These are phyloP conservation scores for Yamadazyma epiphylla DNA, from an alignment of 1,139 yeast species.

Conservation along the genomic window DNA sequence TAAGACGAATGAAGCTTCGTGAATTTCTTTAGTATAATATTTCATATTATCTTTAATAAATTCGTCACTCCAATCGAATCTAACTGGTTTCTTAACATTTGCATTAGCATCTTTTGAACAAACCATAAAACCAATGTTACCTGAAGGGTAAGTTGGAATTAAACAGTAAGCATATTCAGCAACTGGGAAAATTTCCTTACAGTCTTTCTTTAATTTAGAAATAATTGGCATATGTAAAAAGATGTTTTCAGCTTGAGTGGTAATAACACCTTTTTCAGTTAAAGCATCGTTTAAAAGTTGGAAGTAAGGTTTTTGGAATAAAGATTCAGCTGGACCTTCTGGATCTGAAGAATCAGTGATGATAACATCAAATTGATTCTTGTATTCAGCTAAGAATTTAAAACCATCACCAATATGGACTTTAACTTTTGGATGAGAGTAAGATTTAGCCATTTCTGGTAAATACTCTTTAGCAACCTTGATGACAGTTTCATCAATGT, in stretches of 20 bases:
- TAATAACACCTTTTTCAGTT: constrained; percentile 82
- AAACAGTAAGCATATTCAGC: constrained; percentile 86
- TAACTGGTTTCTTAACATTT: constrained; percentile 61
- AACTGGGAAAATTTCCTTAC: constrained; percentile 77
- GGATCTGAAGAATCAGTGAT: constrained; percentile 95
- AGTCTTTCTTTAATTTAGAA: constrained; percentile 68
- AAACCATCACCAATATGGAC: constrained; percentile 90
- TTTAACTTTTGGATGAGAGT: constrained; percentile 75
- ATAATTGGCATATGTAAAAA: constrained; percentile 85
- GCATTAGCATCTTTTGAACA: constrained; percentile 71
- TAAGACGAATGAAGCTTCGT: constrained; percentile 79
- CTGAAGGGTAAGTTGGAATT: constrained; percentile 92
- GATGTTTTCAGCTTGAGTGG: constrained; percentile 89
- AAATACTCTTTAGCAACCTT: constrained; percentile 76
- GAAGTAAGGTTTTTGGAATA: constrained; percentile 86
- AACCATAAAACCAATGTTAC: constrained; percentile 92
- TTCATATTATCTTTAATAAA: constrained; percentile 64
- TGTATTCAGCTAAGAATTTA: constrained; percentile 76
- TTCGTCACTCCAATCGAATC: constrained; percentile 57
- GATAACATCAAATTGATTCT: constrained; percentile 76
- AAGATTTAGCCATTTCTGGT: constrained; percentile 80
- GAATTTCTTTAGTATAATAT: constrained; percentile 78
- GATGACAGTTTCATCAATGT: constrained; percentile 89
- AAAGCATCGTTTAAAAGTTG: constrained; percentile 74
- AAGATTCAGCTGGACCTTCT: constrained; percentile 91